Base-by-base conservation (phyloP, 768 basidiomycete species). In the Galerina sulciceps region DNA sequence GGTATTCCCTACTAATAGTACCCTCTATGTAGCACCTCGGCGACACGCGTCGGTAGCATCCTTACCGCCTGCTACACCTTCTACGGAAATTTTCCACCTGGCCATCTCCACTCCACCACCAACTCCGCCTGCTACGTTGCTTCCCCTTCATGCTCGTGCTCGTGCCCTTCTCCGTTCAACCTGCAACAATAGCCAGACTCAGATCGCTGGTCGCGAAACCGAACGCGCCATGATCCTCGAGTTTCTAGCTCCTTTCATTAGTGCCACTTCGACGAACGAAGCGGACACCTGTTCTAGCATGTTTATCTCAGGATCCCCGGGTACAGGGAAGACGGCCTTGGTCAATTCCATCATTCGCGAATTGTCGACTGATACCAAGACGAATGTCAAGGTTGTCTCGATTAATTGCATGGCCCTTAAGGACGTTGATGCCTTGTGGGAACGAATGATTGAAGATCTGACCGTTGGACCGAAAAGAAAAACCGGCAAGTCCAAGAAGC, bases 241-340 rank as follows among this genome's bases (percentile, higher is more conserved):
- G 10, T 94, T 93, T 73, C 69, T 93, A 63, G 67, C 74, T 18
- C 76, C 81, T 4, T 88, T 90, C 67, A 67, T 85, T 20, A 69
- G 73, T 26, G 73, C 67, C 17, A 57, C 71, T 40, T 55, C 68
- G 10, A 67, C 62, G 54, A 52, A 48, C 44, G 65, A 69, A 44
- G 67, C 67, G 17, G 66, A 65, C 4, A 53, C 60, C 20, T 67
- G 74, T 23, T 77, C 84, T 10, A 81, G 84, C 42, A 79, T 96
- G 57, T 98, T 96, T 72, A 88, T 98, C 52, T 96, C 95, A 9
- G 96, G 96, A 9, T 86, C 93, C 1, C 94, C 95, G 3, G 96
- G 96, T 1, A 94, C 93, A 2, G 94, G 94, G 17, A 96, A 96
- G 76, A 96, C 93, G 1, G 94, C 93, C 0, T 77, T 96, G 3